phyloP scores from a whole-genome alignment of 331 rosid genomes.

The Malus hybrid region DNA sequence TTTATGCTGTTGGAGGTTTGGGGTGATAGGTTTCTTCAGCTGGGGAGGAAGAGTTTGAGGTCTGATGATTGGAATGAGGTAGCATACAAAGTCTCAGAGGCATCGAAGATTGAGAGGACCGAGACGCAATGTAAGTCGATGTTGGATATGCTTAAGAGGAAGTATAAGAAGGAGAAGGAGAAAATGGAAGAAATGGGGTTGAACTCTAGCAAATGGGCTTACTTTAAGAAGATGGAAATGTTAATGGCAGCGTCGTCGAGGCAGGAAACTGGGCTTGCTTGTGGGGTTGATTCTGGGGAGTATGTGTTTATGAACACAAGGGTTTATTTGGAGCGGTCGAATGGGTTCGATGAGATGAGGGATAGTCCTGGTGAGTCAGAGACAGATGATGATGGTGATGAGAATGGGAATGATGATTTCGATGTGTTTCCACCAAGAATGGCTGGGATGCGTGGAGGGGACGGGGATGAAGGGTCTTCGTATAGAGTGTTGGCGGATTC shows the following conservation, averaged over 20 bases:
- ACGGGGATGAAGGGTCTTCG: slow-evolving; percentile 37
- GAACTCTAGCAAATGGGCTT: slow-evolving; percentile 55
- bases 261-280: slow-evolving; percentile 63
- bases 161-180: slow-evolving; percentile 74
- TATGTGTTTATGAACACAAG: slow-evolving; percentile 78
- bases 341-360: slow-evolving; percentile 87
- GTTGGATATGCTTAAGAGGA: slow-evolving; percentile 63
- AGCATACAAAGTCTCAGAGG: slow-evolving; percentile 72
- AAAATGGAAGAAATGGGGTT: slow-evolving; percentile 41
- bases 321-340: slow-evolving; percentile 69
- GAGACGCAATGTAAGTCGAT: slow-evolving; percentile 54
- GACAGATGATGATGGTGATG: slow-evolving; percentile 29
- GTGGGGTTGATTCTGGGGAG: slow-evolving; percentile 87
- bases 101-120: slow-evolving; percentile 37
- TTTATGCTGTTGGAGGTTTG: slow-evolving; percentile 73
- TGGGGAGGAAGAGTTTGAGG: slow-evolving; percentile 83
- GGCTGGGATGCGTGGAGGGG: slow-evolving; percentile 2
- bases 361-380: slow-evolving; percentile 89
- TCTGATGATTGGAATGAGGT: slow-evolving; percentile 85
- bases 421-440: slow-evolving; percentile 29
- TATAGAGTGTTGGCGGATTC: slow-evolving; percentile 67
- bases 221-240: slow-evolving; percentile 83
- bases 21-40: slow-evolving; percentile 76
- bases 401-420: slow-evolving; percentile 26
- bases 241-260: slow-evolving; percentile 59